Percentiles rank a stretch among this genome's conserved stretches.
Conservation (phyloP, 1,139 yeast genomes). For the Saccharomyces hybrid region DNA sequence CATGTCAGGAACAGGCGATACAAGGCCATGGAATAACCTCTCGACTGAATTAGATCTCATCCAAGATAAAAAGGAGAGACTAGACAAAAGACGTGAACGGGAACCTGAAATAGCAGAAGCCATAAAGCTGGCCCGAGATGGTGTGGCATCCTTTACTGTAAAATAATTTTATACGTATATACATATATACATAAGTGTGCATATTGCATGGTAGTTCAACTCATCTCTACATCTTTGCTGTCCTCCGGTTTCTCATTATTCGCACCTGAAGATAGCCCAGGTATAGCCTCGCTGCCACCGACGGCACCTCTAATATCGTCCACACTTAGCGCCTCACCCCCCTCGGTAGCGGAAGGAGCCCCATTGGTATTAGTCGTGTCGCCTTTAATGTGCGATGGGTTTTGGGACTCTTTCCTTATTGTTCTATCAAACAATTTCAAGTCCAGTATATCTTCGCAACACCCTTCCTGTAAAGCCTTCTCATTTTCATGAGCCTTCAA, state of each 20-base stretch:
- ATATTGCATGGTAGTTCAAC: slow-evolving; percentile 1
- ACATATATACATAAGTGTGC: not conserved
- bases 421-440: slow-evolving; percentile 16
- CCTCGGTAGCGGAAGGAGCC: not conserved
- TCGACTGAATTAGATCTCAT: slow-evolving; percentile 42
- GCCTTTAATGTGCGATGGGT: slow-evolving; percentile 1
- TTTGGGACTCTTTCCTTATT: slow-evolving; percentile 3
- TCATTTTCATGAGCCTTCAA: slow-evolving; percentile 5
- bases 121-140: slow-evolving; percentile 44
- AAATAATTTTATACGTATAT: slow-evolving; percentile 5
- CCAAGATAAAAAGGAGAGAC: slow-evolving; percentile 30
- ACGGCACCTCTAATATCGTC: slow-evolving; percentile 62
- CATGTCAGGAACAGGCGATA: slow-evolving; percentile 57
- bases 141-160: slow-evolving; percentile 36
- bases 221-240: slow-evolving; percentile 9
- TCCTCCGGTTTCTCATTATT: slow-evolving; percentile 21
- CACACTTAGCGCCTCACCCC: slow-evolving; percentile 37
- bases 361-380: not conserved
- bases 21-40: slow-evolving; percentile 34
- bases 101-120: slow-evolving; percentile 42
- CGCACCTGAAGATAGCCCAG: slow-evolving; percentile 35
- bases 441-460: slow-evolving; percentile 5
- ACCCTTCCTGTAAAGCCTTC: not conserved
- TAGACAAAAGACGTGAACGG: slow-evolving; percentile 36
- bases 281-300: slow-evolving; percentile 44